Evolutionary conservation across 345 rosid species (phyloP).

Genomic region (Hibiscus mutabilis): DNA sequence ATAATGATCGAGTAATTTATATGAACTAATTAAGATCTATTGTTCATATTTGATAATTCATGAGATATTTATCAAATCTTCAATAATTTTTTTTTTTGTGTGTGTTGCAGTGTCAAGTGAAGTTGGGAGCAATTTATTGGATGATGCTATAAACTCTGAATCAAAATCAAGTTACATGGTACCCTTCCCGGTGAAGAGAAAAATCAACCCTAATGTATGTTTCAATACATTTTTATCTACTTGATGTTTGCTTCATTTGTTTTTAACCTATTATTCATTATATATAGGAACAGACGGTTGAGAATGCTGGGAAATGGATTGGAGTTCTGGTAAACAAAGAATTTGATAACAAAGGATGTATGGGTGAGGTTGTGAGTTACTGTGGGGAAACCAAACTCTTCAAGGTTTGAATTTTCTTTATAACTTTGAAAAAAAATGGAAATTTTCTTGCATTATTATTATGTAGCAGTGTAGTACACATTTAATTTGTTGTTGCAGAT

Average conservation of each 20-base stretch:
- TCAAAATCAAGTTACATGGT: not conserved
- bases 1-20: not conserved
- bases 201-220: not conserved
- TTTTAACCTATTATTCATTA: not conserved
- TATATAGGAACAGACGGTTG: not conserved
- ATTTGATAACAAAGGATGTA: not conserved
- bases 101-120: not conserved
- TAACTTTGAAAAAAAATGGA: not conserved
- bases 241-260: not conserved
- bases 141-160: not conserved
- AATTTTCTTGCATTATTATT: not conserved
- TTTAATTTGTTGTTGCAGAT: not conserved
- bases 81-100: not conserved
- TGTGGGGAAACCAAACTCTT: not conserved
- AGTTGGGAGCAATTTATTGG: not conserved
- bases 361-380: slow-evolving; percentile 6
- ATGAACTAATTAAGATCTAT: not conserved
- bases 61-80: not conserved
- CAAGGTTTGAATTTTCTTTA: not conserved
- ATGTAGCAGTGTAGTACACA: not conserved
- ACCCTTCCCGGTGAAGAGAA: too few species aligned
- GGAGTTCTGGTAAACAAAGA: slow-evolving; percentile 1
- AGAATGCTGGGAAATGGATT: not conserved
- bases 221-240: not conserved
- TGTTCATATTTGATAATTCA: not conserved